These are phyloP conservation scores for Oldenlandia corymbosa DNA, from an alignment of 257 asterid species.

Conservation along the genomic window DNA sequence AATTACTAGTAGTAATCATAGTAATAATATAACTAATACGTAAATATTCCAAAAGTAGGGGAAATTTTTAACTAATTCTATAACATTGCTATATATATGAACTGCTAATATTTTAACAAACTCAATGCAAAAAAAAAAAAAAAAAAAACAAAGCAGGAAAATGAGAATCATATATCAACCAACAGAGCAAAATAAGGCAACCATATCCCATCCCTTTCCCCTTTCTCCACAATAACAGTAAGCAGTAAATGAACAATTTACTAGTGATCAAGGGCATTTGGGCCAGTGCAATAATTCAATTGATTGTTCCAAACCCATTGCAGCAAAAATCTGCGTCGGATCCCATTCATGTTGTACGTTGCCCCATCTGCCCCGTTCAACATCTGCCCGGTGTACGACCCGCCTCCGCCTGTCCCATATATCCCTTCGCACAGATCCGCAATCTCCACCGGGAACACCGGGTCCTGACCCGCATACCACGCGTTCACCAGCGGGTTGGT, in stretches of 20 bases:
- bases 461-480: constrained; percentile 90
- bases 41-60: too few relatives aligned
- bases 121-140: background rate
- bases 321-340: constrained; percentile 75
- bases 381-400: constrained; percentile 86
- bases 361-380: constrained; percentile 66
- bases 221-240: background rate
- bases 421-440: constrained; percentile 93
- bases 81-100: too few relatives aligned
- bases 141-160: background rate
- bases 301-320: constrained; percentile 90
- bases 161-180: too few relatives aligned
- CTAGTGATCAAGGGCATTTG: constrained; percentile 93
- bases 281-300: constrained; percentile 80
- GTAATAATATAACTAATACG: too few relatives aligned
- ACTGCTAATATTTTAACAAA: too few relatives aligned
- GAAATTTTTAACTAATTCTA: too few relatives aligned
- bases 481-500: constrained; percentile 78
- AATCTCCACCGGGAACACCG: constrained; percentile 72
- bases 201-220: background rate
- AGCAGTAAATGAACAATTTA: constrained; percentile 30
- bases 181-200: background rate
- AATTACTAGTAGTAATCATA: too few relatives aligned
- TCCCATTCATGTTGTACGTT: constrained; percentile 75
- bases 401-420: constrained; percentile 84